A percentile compares a stretch with the other conserved stretches of the same genome.
Conservation (phyloP, 805 yeast genomes). For the Kodamaea restingae region DNA sequence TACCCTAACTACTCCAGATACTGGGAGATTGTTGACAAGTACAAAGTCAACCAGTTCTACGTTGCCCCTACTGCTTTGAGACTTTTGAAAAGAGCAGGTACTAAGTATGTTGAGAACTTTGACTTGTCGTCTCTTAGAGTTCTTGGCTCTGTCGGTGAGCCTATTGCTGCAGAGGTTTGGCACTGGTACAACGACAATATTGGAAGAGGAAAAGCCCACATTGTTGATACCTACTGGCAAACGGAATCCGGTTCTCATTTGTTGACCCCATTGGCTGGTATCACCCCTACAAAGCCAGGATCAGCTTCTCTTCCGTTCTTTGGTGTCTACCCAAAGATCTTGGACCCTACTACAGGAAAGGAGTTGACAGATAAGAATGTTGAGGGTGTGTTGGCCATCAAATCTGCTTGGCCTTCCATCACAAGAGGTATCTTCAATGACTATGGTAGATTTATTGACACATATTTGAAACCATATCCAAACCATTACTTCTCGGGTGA, state of each 20-base stretch:
- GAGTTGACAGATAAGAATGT: constrained; percentile 84
- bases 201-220: constrained; percentile 85
- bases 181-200: constrained; percentile 94
- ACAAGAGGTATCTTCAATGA: constrained; percentile 93
- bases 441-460: constrained; percentile 81
- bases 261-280: constrained; percentile 93
- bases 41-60: constrained; percentile 92
- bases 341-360: constrained; percentile 89
- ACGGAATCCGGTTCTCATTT: constrained; percentile 96
- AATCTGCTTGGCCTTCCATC: constrained; percentile 96
- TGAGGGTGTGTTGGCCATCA: constrained; percentile 93
- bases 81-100: constrained; percentile 85
- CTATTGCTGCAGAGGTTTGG: constrained; percentile 97
- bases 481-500: constrained; percentile 96
- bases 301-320: constrained; percentile 96
- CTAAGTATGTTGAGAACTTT: constrained; percentile 71
- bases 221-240: constrained; percentile 98
- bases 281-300: constrained; percentile 94
- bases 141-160: constrained; percentile 97
- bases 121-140: constrained; percentile 86
- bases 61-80: constrained; percentile 98
- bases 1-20: constrained; percentile 93
- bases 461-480: constrained; percentile 89
- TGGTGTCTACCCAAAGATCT: constrained; percentile 85
- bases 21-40: constrained; percentile 92